These are phyloP conservation scores for Schizochytrium sp. DNA, from an alignment of 108 stramenopile species.

Conservation along the genomic window DNA sequence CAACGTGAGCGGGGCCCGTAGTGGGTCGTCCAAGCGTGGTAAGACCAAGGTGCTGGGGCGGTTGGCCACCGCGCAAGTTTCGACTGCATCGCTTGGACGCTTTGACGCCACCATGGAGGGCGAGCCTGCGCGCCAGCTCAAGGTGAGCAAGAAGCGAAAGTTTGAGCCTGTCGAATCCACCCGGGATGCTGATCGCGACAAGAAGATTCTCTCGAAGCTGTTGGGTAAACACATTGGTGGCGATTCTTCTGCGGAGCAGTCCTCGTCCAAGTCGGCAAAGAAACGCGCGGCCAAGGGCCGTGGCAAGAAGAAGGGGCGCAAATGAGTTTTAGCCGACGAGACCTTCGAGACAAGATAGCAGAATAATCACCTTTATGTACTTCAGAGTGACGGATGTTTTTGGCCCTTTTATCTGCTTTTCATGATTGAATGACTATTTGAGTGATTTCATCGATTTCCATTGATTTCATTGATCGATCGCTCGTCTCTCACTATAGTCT, in stretches of 20 bases:
- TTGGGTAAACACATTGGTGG: constrained; percentile 3
- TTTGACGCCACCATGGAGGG: constrained; percentile 8
- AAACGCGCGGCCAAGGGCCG: neutral
- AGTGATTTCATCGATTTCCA: too few relatives aligned
- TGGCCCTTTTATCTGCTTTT: too few relatives aligned
- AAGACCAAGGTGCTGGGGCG: neutral
- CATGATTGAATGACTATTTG: too few relatives aligned
- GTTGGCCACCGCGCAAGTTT: neutral
- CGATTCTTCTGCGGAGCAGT: neutral
- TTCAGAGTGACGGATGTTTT: too few relatives aligned
- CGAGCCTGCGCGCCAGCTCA: neutral
- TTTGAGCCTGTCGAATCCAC: neutral
- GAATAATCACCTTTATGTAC: too few relatives aligned
- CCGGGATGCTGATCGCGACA: neutral
- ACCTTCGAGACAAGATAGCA: too few relatives aligned
- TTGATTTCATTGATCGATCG: too few relatives aligned
- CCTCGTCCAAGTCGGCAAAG: neutral
- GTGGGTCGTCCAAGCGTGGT: neutral
- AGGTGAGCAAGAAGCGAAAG: neutral
- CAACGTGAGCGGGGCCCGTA: neutral
- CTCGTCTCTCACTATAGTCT: too few relatives aligned
- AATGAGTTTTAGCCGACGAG: too few relatives aligned
- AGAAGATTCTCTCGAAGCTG: neutral
- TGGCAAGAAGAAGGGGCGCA: neutral
- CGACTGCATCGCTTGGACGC: constrained; percentile 24